phyloP scores from a whole-genome alignment of 2,329 filamentous ascomycete species.

The Exophiala viscosa region DNA sequence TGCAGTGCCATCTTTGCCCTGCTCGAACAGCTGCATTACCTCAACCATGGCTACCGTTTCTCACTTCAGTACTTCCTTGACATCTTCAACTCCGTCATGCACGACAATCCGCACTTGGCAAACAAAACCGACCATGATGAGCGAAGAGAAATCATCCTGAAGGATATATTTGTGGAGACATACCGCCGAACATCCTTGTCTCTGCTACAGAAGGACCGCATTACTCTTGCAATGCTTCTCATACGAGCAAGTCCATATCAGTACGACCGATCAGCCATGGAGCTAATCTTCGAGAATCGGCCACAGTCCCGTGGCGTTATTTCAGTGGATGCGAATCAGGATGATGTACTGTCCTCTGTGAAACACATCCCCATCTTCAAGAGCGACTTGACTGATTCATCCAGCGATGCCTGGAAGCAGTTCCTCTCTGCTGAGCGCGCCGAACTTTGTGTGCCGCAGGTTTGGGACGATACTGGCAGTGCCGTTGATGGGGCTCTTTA shows the following conservation, averaged over 20 bases:
- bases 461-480: constrained; percentile 65
- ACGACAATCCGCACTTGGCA: constrained; percentile 69
- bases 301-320: constrained; percentile 67
- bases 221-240: constrained; percentile 90
- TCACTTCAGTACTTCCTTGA: constrained; percentile 97
- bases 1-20: constrained; percentile 98
- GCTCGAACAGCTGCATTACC: constrained; percentile 91
- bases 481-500: constrained; percentile 72
- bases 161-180: constrained; percentile 83
- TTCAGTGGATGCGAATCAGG: constrained; percentile 65
- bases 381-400: constrained; percentile 58
- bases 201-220: constrained; percentile 85
- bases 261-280: constrained; percentile 88
- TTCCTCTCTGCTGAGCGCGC: constrained; percentile 85
- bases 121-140: constrained; percentile 69
- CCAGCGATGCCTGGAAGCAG: constrained; percentile 66
- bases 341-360: constrained; percentile 66
- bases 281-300: constrained; percentile 73
- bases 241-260: constrained; percentile 93
- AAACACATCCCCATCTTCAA: constrained; percentile 70
- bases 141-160: constrained; percentile 84
- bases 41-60: constrained; percentile 99
- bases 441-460: constrained; percentile 73
- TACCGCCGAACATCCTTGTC: constrained; percentile 93
- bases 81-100: constrained; percentile 91